These are phyloP conservation scores for Nakazawaea ambrosiae DNA, from an alignment of 805 yeast species.

Conservation along the genomic window DNA sequence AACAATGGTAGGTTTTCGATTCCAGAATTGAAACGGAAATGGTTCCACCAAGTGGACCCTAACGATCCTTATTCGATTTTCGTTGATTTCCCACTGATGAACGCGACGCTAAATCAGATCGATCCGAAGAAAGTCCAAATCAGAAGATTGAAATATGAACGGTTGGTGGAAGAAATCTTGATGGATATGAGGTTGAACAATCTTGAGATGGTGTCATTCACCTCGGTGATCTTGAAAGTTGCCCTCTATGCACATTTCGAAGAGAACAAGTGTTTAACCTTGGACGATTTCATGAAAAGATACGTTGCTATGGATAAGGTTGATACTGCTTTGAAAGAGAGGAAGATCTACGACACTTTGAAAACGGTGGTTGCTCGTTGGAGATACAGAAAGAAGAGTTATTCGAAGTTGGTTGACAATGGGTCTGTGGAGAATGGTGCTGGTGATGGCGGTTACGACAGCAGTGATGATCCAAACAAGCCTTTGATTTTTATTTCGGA, in stretches of 20 bases:
- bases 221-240: conserved; percentile 52
- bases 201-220: conserved; percentile 60
- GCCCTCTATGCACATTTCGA: conserved; percentile 77
- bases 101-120: conserved; percentile 39
- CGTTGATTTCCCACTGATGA: conserved; percentile 44
- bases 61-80: conserved; percentile 51
- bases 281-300: conserved; percentile 64
- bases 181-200: conserved; percentile 49
- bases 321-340: conserved; percentile 35
- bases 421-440: not conserved
- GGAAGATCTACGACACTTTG: conserved; percentile 37
- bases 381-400: conserved; percentile 30
- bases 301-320: conserved; percentile 51
- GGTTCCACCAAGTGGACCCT: conserved; percentile 30
- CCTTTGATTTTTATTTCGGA: conserved; percentile 8
- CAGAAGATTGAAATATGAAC: conserved; percentile 49
- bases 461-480: not conserved
- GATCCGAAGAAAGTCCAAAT: conserved; percentile 47
- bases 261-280: conserved; percentile 66
- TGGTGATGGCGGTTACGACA: not conserved
- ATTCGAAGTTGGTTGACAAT: conserved; percentile 1
- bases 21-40: conserved; percentile 38
- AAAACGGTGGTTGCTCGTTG: conserved; percentile 41
- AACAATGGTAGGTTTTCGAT: conserved; percentile 49
- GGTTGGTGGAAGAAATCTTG: conserved; percentile 64